phyloP scores from a whole-genome alignment of 768 basidiomycete genomes.

The Hypholoma sublateritium region DNA sequence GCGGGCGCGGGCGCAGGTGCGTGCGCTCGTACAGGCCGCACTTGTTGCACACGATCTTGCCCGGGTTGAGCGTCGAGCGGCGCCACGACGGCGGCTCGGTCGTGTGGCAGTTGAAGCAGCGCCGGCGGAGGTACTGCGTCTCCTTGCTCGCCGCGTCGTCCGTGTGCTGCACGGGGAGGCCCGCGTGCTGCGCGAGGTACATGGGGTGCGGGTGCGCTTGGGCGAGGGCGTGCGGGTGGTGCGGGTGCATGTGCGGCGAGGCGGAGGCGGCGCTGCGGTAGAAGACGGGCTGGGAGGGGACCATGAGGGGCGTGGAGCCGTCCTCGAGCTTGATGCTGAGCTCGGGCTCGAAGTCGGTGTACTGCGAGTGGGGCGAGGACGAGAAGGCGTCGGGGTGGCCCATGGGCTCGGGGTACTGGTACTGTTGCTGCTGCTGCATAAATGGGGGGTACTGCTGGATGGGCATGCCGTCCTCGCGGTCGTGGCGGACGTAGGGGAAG shows the following conservation, averaged over 20 bases:
- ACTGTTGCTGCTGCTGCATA: slow-evolving; percentile 43
- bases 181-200: slow-evolving; percentile 42
- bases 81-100: slow-evolving; percentile 91
- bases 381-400: slow-evolving; percentile 36
- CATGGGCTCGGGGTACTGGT: slow-evolving; percentile 43
- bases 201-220: slow-evolving; percentile 25
- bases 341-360: too few species aligned
- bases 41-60: slow-evolving; percentile 95
- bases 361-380: too few species aligned
- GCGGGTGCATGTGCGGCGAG: neutral
- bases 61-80: slow-evolving; percentile 82
- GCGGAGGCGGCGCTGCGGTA: slow-evolving; percentile 34
- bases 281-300: slow-evolving; percentile 58
- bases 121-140: slow-evolving; percentile 84
- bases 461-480: slow-evolving; percentile 48
- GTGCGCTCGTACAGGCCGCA: slow-evolving; percentile 91
- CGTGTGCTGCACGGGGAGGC: slow-evolving; percentile 79
- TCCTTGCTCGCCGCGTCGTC: slow-evolving; percentile 91
- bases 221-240: neutral
- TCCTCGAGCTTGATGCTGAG: slow-evolving; percentile 81
- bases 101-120: slow-evolving; percentile 91
- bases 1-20: slow-evolving; percentile 76
- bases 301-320: slow-evolving; percentile 47
- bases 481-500: slow-evolving; percentile 76
- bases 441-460: slow-evolving; percentile 43